Base-by-base conservation (phyloP, 2,329 filamentous ascomycete genomes). In the Alternaria conjuncta region DNA sequence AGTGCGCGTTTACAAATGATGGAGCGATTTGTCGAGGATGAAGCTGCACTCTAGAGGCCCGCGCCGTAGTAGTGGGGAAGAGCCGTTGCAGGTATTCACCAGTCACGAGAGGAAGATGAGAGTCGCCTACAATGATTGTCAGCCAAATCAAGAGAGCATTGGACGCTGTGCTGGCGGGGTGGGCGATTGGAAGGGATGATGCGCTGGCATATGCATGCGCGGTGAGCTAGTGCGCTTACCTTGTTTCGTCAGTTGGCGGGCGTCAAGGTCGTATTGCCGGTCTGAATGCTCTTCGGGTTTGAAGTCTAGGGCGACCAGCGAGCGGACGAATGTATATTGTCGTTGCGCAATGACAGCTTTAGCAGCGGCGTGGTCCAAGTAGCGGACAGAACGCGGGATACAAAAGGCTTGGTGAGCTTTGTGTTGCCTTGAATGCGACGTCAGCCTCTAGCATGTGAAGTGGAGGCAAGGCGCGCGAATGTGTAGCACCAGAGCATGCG, bases 171-270 rank as follows among this genome's bases (percentile, higher is more conserved):
- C 71, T 79, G 77, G 75, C 75, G 71, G 72, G 45, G 73, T 67
- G 74, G 75, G 67, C 76, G 74, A 80, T 81, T 79, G 78, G 78
- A 78, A 49, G 45, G 45, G 75, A 74, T 77, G 79, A 81, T 81
- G 79, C 75, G 80, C 65, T 81, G 79, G 77, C 78, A 78, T 75
- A 74, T 77, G 72, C 75, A 78, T 80, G 79, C 79, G 80, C 80
- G 79, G 68, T 63, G 66, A 67, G 67, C 36, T 41, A 41, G 36
- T 41, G 36, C 70, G 76, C 77, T 79, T 79, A 79, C 77, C 78
- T 74, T 70, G 74, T 41, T 41, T 41, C 36, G 36, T 41, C 36
- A 41, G 36, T 41, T 41, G 36, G 36, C 36, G 36, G 36, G 36
- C 36, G 36, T 41, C 36, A 41, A 41, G 36, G 36, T 41, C 36